Base-by-base conservation (phyloP, 2,329 filamentous ascomycete genomes). In the Fusarium ambrosium region DNA sequence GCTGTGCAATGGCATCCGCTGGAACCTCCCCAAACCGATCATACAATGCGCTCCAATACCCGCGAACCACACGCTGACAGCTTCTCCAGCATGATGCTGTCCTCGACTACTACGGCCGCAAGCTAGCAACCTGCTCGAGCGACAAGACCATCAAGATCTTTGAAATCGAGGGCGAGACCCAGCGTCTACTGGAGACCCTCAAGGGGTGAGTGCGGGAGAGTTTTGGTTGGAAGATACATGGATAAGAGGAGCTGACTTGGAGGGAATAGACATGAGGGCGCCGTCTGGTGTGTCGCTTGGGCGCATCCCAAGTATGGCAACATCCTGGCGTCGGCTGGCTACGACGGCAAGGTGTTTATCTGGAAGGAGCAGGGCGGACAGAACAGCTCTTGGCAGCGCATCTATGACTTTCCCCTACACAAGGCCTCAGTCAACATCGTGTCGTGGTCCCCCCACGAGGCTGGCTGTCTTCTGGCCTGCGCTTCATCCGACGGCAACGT, bases 101-200 rank as follows among this genome's bases (percentile, higher is more conserved):
- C 76, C 92, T 99, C 82, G 97, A 99, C 85, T 99, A 98, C 88
- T 99, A 98, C 85, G 97, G 97, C 81, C 92, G 97, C 78, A 93
- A 96, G 81, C 91, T 99, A 79, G 97, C 97, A 73, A 99, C 97
- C 77, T 98, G 97, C 86, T 98, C 95, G 39, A 98, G 96, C 77
- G 97, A 99, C 86, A 95, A 97, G 83, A 98, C 96, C 58, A 97
- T 99, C 88, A 98, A 98, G 88, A 98, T 99, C 82, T 99, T 98
- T 82, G 97, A 99, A 85, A 93, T 99, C 66, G 96, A 98, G 81
- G 95, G 95, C 80, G 95, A 98, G 79, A 90, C 93, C 77, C 96
- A 99, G 85, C 91, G 94, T 74, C 87, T 98, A 79, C 90, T 94
- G 37, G 96, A 98, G 86, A 99, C 97, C 29, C 87, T 99, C 76